Evolutionary conservation across 495 filamentous ascomycete genomes (phyloP).

Genomic region (Aspergillus heteromorphus): DNA sequence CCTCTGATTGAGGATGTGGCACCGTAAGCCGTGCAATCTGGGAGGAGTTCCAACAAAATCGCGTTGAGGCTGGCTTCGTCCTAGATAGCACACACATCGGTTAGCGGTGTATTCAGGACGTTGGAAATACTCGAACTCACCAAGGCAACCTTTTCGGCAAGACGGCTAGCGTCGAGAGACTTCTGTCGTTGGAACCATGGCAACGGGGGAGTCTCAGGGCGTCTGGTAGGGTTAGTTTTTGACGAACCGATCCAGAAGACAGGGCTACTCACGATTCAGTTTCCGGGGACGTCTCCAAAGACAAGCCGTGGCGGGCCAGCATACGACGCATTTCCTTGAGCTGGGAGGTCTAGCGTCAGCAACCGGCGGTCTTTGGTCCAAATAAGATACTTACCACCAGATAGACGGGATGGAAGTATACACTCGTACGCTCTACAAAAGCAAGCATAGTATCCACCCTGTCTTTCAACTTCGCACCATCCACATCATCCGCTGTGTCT

Average conservation of each 20-base stretch:
- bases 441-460: background rate
- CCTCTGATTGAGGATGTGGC: no score
- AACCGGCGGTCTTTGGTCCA: no score
- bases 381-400: background rate
- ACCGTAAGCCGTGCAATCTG: no score
- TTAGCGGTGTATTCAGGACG: background rate
- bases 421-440: background rate
- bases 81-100: no score
- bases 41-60: no score
- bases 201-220: background rate
- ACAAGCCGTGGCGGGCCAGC: background rate
- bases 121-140: no score
- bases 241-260: background rate
- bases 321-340: background rate
- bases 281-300: background rate
- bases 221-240: background rate
- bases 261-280: background rate
- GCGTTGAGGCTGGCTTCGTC: no score
- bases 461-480: background rate
- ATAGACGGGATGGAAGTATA: background rate
- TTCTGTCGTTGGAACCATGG: background rate
- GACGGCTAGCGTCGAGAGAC: background rate
- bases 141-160: background rate
- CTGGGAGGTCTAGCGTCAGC: background rate
- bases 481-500: background rate